Percentiles rank a stretch among this genome's conserved stretches.
Evolutionary conservation across 192 early-diverging fungal species (phyloP).

Genomic region (Gigaspora rosea): DNA sequence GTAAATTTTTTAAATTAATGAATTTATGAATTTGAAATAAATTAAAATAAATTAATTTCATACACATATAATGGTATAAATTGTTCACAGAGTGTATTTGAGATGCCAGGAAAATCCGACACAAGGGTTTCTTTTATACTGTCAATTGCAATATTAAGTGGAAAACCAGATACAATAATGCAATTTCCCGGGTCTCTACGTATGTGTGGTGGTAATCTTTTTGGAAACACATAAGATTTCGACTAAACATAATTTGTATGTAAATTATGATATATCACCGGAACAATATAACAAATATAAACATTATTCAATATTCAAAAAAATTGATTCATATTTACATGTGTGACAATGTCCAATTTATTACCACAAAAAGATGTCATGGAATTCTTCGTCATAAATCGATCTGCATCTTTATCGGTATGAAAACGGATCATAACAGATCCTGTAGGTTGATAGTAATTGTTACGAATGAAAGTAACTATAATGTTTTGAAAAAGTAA

Average conservation of each 20-base stretch:
- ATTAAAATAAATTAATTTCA: neutral
- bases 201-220: neutral
- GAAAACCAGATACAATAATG: conserved; percentile 2
- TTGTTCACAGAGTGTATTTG: neutral
- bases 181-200: neutral
- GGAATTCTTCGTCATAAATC: neutral
- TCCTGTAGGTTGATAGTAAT: neutral
- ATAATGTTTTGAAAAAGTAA: neutral
- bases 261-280: neutral
- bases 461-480: neutral
- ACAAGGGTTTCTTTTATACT: neutral
- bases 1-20: too few species aligned
- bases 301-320: too few species aligned
- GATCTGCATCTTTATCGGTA: neutral
- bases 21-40: too few species aligned
- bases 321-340: neutral
- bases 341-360: neutral
- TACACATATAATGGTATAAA: neutral
- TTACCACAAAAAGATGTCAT: neutral
- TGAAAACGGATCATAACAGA: neutral
- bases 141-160: neutral
- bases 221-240: neutral
- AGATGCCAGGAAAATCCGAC: neutral
- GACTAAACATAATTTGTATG: neutral
- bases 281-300: too few species aligned